Base-by-base conservation (phyloP, 176 grass and related monocot species). In the Pontederia paniculata region DNA sequence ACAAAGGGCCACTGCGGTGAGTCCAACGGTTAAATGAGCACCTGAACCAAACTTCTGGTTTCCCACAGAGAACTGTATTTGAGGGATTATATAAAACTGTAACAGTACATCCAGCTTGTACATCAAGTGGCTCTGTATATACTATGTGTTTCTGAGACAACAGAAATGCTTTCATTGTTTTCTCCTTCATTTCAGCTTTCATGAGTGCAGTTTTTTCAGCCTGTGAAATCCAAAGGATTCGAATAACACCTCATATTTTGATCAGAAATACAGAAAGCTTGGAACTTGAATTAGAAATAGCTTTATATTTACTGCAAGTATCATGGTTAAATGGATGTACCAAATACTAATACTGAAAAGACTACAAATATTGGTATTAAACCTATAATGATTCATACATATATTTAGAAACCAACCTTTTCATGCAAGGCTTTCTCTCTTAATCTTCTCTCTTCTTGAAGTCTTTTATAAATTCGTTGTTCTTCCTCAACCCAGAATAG, bases 111-210 rank as follows among this genome's bases (percentile, higher is more conserved):
- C 93, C 93, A 65, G 86, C 86, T 51, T 52, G 67, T 61, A 97
- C 72, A 76, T 88, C 93, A 42, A 97, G 73, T 67, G 93, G 93
- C 44, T 97, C 93, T 0, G 93, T 88, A 50, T 90, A 97, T 28
- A 97, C 93, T 0, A 90, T 84, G 62, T 90, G 91, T 67, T 87
- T 97, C 44, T 97, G 91, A n/a, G 86, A 97, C 48, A 97, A 65
- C 62, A 97, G 61, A 74, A 97, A 97, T 4, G 11, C 46, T 69
- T 77, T 86, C 80, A 97, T 84, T 23, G 93, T 82, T 49, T 74
- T 85, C 55, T 90, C 77, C 67, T 97, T 97, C 69, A 71, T 84
- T 55, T 80, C 80, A 55, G 86, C 74, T 73, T 88, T 97, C 77
- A 88, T 69, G 62, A 70, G 79, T 58, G 71, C 86, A 57, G 63